phyloP scores from a whole-genome alignment of 1,284 basidiomycete genomes.

The Leccinum laetum region DNA sequence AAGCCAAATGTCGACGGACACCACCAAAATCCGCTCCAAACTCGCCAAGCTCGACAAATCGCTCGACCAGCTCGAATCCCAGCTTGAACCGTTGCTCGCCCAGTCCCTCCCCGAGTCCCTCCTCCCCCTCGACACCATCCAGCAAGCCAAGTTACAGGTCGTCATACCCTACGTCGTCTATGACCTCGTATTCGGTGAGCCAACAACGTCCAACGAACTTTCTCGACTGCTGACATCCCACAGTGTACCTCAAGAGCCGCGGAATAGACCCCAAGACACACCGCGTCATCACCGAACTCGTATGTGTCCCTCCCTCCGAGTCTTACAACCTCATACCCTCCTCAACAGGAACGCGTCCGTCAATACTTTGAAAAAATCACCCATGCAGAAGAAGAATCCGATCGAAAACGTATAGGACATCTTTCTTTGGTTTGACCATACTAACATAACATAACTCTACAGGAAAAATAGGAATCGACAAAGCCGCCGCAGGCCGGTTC shows the following conservation, averaged over 20 bases:
- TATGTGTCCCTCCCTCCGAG: conserved; percentile 33
- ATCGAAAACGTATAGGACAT: conserved; percentile 43
- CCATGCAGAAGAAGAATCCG: conserved; percentile 59
- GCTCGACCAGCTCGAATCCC: conserved; percentile 64
- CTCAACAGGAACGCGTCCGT: conserved; percentile 63
- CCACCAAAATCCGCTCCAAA: conserved; percentile 53
- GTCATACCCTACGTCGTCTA: conserved; percentile 78
- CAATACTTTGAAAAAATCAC: conserved; percentile 82
- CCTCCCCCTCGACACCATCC: conserved; percentile 64
- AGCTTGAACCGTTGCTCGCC: conserved; percentile 61
- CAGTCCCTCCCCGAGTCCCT: conserved; percentile 67
- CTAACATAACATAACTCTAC: neutral
- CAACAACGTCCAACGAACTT: neutral
- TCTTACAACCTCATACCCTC: neutral
- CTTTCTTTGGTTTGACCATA: neutral
- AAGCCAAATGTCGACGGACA: conserved; percentile 51
- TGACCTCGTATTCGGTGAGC: conserved; percentile 76
- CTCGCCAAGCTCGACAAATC: conserved; percentile 52
- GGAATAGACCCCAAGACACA: conserved; percentile 80
- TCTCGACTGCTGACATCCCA: neutral
- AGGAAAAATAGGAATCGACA: conserved; percentile 52
- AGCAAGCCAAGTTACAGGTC: conserved; percentile 78
- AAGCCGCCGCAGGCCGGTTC: conserved; percentile 75
- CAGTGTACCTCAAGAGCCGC: conserved; percentile 76
- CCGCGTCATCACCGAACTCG: conserved; percentile 72